Percentiles rank a stretch among this genome's conserved stretches.
phyloP scores from a whole-genome alignment of 768 basidiomycete genomes.

The Boletus pseudo-olivaceus region DNA sequence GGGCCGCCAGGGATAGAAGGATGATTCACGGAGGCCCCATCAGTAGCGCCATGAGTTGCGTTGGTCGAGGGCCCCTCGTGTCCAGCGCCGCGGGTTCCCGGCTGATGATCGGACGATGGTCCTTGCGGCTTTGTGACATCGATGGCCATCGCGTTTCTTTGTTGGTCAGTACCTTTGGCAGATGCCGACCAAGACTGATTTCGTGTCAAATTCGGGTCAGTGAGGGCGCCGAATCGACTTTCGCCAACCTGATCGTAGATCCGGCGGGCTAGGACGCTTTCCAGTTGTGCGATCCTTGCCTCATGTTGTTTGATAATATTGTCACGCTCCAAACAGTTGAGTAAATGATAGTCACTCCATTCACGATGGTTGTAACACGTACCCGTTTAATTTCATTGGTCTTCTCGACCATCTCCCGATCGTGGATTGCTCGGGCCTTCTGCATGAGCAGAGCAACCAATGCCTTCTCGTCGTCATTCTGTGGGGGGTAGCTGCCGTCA shows the following conservation, averaged over 20 bases:
- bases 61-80: slow-evolving; percentile 10
- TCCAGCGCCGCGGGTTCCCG: slow-evolving; percentile 17
- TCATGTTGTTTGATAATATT: slow-evolving; percentile 43
- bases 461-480: slow-evolving; percentile 50
- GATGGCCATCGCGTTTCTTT: slow-evolving; percentile 9
- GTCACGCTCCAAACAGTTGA: slow-evolving; percentile 40
- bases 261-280: slow-evolving; percentile 43
- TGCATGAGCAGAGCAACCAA: slow-evolving; percentile 45
- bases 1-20: slow-evolving; percentile 5
- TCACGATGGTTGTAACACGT: slow-evolving; percentile 12
- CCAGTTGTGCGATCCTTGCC: slow-evolving; percentile 43
- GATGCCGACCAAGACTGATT: slow-evolving; percentile 11
- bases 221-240: slow-evolving; percentile 9
- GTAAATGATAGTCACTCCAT: slow-evolving; percentile 4
- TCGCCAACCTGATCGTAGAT: slow-evolving; percentile 35
- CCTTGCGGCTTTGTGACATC: slow-evolving; percentile 9
- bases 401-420: slow-evolving; percentile 51
- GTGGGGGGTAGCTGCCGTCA: slow-evolving; percentile 12
- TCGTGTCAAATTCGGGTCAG: slow-evolving; percentile 11
- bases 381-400: slow-evolving; percentile 56
- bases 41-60: slow-evolving; percentile 5
- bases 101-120: slow-evolving; percentile 12
- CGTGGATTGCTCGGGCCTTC: slow-evolving; percentile 45
- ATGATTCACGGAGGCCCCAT: slow-evolving; percentile 13
- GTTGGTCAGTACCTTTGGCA: slow-evolving; percentile 12